Conservation (phyloP, 2,329 filamentous ascomycete genomes). For the Pyrenochaeta sp. region DNA sequence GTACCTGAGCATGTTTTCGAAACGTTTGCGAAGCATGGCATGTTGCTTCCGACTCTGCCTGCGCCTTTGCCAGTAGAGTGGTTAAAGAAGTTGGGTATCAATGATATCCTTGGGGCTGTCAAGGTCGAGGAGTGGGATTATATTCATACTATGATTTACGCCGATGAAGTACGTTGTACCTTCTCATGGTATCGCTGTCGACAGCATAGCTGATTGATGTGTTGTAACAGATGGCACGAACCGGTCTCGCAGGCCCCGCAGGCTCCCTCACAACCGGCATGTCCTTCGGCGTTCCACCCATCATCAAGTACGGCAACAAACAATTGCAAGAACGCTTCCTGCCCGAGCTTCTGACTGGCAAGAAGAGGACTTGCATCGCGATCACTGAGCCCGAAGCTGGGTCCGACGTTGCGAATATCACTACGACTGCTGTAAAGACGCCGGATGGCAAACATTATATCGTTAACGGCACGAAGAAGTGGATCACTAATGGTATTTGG, state of each 20-base stretch:
- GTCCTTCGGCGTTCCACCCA: slow-evolving; percentile 75
- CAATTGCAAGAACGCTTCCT: slow-evolving; percentile 74
- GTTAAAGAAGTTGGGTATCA: slow-evolving; percentile 71
- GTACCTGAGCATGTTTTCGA: slow-evolving; percentile 71
- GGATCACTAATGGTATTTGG: slow-evolving; percentile 70
- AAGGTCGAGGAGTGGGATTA: slow-evolving; percentile 79
- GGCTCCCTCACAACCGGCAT: slow-evolving; percentile 75
- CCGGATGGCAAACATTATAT: slow-evolving; percentile 73
- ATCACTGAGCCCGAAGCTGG: slow-evolving; percentile 81
- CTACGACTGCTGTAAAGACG: slow-evolving; percentile 70
- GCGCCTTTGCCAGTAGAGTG: slow-evolving; percentile 73
- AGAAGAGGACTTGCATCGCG: slow-evolving; percentile 75
- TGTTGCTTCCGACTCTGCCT: slow-evolving; percentile 75
- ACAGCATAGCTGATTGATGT: neutral
- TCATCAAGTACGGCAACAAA: slow-evolving; percentile 72
- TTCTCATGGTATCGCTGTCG: neutral
- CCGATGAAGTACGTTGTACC: slow-evolving; percentile 64
- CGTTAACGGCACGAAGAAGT: slow-evolving; percentile 80
- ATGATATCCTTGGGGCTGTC: slow-evolving; percentile 70
- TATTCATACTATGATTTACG: slow-evolving; percentile 74
- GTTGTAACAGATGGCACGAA: slow-evolving; percentile 65
- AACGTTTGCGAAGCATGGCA: slow-evolving; percentile 70
- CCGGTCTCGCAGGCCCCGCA: slow-evolving; percentile 69
- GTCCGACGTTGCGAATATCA: slow-evolving; percentile 76
- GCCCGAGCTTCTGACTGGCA: slow-evolving; percentile 72